phyloP scores from a whole-genome alignment of 225 moss, liverwort and hornwort species.

The Lunularia cruciata region DNA sequence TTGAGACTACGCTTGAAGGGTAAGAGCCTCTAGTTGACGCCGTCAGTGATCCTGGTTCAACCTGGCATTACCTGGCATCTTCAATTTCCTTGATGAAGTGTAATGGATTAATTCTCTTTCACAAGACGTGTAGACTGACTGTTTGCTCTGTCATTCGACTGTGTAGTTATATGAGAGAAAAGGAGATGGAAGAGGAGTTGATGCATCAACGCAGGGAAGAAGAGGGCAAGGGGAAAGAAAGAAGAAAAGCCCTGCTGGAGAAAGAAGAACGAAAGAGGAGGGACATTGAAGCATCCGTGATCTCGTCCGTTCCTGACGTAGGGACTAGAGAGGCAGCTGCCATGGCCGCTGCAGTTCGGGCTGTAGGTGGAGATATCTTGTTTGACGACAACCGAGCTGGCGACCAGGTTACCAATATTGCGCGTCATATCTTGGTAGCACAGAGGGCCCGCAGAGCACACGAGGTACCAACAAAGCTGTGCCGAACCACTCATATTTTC shows the following conservation, averaged over 20 bases:
- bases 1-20: constrained; percentile 92
- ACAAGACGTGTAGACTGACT: no score
- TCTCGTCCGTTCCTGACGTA: constrained; percentile 90
- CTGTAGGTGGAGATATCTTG: constrained; percentile 88
- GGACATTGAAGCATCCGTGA: constrained; percentile 90
- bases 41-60: no score
- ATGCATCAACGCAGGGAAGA: constrained; percentile 88
- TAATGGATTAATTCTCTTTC: no score
- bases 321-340: constrained; percentile 94
- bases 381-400: constrained; percentile 81
- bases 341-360: constrained; percentile 95
- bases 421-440: constrained; percentile 81
- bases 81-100: no score
- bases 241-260: constrained; percentile 82
- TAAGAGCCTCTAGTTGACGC: constrained; percentile 42
- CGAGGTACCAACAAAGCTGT: constrained; percentile 49
- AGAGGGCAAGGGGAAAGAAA: constrained; percentile 88
- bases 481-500: neutral
- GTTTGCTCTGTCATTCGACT: no score
- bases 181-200: constrained; percentile 88
- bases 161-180: constrained; percentile 89
- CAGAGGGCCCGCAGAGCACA: constrained; percentile 89
- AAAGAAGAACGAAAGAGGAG: constrained; percentile 79
- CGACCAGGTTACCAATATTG: constrained; percentile 91
- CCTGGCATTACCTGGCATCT: no score